Evolutionary conservation across 192 early-diverging fungal species (phyloP).

Genomic region (Gigaspora rosea): DNA sequence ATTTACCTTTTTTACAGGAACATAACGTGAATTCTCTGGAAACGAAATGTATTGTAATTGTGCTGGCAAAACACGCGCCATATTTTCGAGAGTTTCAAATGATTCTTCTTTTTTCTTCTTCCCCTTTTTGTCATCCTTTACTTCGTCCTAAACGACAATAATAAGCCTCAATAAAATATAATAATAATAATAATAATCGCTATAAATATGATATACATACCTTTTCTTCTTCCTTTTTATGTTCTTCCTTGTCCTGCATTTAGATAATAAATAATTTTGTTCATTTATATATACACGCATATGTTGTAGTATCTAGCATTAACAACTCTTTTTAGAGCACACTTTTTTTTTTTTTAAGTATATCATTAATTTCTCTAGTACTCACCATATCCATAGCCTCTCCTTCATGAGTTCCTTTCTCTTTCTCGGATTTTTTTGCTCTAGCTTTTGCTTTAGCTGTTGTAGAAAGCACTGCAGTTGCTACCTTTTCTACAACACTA

Average conservation of each 20-base stretch:
- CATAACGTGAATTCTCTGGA: conserved; percentile 82
- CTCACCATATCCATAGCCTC: conserved; percentile 52
- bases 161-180: not conserved
- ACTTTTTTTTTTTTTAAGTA: no score
- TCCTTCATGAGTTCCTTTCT: conserved; percentile 57
- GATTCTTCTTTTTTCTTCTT: conserved; percentile 77
- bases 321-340: no score
- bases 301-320: no score
- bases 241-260: conserved; percentile 55
- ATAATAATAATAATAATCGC: not conserved
- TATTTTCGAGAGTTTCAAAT: conserved; percentile 80
- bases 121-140: conserved; percentile 49
- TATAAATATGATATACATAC: conserved; percentile 31
- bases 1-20: conserved; percentile 81
- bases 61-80: conserved; percentile 83
- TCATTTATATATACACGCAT: no score
- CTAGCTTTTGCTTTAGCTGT: conserved; percentile 90
- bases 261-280: not conserved
- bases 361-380: not conserved
- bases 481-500: conserved; percentile 85
- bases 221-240: conserved; percentile 64
- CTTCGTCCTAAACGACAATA: not conserved
- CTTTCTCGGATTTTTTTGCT: conserved; percentile 79
- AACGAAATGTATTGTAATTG: conserved; percentile 89
- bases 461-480: conserved; percentile 93